Evolutionary conservation across 2,329 filamentous ascomycete species (phyloP), one percentile per base, ranked within the genome.

Genomic region (Colletotrichum sp.): DNA sequence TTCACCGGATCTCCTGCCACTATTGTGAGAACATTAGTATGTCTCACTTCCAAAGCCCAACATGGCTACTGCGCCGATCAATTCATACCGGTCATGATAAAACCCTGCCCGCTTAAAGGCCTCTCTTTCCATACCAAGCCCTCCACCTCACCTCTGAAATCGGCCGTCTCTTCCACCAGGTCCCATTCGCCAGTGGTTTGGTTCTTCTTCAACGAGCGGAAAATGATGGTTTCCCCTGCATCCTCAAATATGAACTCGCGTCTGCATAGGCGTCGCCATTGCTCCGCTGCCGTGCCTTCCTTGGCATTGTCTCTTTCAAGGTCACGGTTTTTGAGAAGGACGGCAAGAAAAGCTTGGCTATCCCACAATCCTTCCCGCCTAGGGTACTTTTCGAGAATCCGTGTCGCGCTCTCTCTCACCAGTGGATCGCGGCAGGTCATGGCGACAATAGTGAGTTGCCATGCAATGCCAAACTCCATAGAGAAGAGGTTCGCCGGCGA

Each of bases 401-500:
- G 81, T 16, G 85, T 83, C 9, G 87, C 83, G 6, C 87, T 84
- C 7, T 83, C 82, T 15, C 86, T 81, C 6, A 88, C 83, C 0
- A 78, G 75, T 5, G 80, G 79, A 64, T 87, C 84, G 9, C 86
- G 83, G 61, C 86, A 88, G 8, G 83, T 84, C 79, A 86, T 85
- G 0, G 86, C 81, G 5, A 84, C 82, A 6, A 87, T 78, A 28
- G 87, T 86, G 6, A 88, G 79, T 0, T 86, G 85, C 85, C 87
- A 87, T 8, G 86, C 86, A 79, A 85, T 87, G 1, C 87, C 87
- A 4, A 85, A 84, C 73, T 88, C 86, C 85, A 88, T 86, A 1
- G 87, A 83, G 74, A 88, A 88, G 67, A 82, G 82, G 15, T 83
- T 82, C 13, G 81, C 79, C 30, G 78, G 77, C 43, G n/a, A 67